Conservation (phyloP, 2,329 filamentous ascomycete species). For the Aspergillus cejpii region DNA sequence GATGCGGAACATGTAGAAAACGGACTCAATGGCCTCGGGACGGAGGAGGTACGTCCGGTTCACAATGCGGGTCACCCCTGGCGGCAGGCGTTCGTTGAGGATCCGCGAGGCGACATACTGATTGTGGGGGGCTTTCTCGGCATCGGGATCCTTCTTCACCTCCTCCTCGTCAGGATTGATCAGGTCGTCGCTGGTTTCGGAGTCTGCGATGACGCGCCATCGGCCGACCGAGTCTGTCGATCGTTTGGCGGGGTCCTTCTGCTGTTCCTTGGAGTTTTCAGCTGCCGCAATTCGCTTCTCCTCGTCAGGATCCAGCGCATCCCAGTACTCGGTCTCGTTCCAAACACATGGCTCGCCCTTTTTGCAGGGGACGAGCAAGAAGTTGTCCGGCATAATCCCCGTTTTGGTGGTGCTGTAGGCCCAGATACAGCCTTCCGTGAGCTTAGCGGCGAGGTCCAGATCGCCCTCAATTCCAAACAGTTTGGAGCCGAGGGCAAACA, state of each 20-base stretch:
- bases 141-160: slow-evolving; percentile 6
- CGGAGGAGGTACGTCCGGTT: slow-evolving; percentile 39
- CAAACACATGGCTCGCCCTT: slow-evolving; percentile 44
- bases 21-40: slow-evolving; percentile 72
- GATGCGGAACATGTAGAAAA: slow-evolving; percentile 70
- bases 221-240: slow-evolving; percentile 12
- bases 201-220: slow-evolving; percentile 16
- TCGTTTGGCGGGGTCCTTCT: slow-evolving; percentile 2
- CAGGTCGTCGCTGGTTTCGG: slow-evolving; percentile 1
- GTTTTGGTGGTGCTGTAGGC: slow-evolving; percentile 51
- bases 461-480: slow-evolving; percentile 51
- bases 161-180: slow-evolving; percentile 3
- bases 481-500: slow-evolving; percentile 55
- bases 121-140: slow-evolving; percentile 28
- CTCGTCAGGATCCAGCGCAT: slow-evolving; percentile 35
- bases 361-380: slow-evolving; percentile 48
- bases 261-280: slow-evolving; percentile 21
- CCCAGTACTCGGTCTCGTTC: slow-evolving; percentile 49
- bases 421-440: slow-evolving; percentile 59
- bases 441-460: slow-evolving; percentile 50
- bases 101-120: slow-evolving; percentile 37
- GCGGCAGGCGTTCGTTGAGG: slow-evolving; percentile 39
- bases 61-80: slow-evolving; percentile 37
- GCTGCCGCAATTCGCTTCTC: slow-evolving; percentile 24
- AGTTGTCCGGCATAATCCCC: slow-evolving; percentile 57